Evolutionary conservation across 805 yeast genomes (phyloP), one percentile per base, ranked within the genome.

Genomic region (Candida oleophila): DNA sequence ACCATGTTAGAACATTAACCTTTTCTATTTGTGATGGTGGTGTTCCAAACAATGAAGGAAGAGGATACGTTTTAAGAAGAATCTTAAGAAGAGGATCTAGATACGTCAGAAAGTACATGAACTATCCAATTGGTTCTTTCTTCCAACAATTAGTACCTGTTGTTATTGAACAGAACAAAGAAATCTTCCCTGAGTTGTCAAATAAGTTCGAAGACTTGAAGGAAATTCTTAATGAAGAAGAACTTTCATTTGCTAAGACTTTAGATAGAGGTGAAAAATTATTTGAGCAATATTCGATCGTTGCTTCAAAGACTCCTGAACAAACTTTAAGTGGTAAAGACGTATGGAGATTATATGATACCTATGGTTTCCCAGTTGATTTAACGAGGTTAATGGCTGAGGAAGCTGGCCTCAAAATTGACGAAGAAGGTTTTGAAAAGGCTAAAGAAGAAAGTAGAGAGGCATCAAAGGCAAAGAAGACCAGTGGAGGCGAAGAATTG

Each of bases 351-450:
- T 77, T 94, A 58, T 94, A 94, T 61, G 99, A 94, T 61, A 94
- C 99, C 11, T 94, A 92, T 63, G 99, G 99, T 49, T 94, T 94
- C 87, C 99, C 99, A 34, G 97, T 90, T 47, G 99, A 94, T 71
- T 80, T 94, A 64, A 94, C 99, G 25, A 83, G 96, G 65, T 80
- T 94, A 64, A 94, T 94, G 99, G 99, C 99, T 40, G 98, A 92
- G 69, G 99, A 94, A 71, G 89, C 94, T 49, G 96, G 96, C 16
- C 80, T 94, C 58, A 85, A 83, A 59, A 92, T 94, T 53, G 97
- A 94, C 66, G 96, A 90, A 65, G 83, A 75, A 43, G 98, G 89
- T 32, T 94, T 94, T 62, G 97, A 91, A 69, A 81, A 81, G 56
- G 98, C 99, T 42, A 88, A 84, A 65, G 79, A 81, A 53, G 95